Percentiles rank a stretch among this genome's conserved stretches.
phyloP scores from a whole-genome alignment of 1,284 basidiomycete species.

The Ustilago trichophora region DNA sequence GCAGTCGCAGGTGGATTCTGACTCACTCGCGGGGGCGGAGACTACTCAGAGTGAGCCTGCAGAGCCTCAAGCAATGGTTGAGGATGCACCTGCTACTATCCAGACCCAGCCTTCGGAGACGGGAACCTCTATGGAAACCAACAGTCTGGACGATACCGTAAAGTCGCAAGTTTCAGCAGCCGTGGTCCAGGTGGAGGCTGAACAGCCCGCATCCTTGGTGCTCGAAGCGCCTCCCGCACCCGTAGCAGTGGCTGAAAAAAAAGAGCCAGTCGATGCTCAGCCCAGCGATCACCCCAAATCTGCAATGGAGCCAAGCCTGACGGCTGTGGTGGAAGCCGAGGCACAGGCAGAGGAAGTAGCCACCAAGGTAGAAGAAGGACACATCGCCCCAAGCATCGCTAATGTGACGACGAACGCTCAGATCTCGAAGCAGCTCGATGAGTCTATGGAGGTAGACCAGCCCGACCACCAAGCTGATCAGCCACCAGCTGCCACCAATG shows the following conservation, averaged over 20 bases:
- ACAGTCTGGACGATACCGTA: too few species aligned
- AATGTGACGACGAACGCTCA: conserved; percentile 1
- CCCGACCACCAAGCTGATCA: neutral
- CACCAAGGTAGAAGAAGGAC: neutral
- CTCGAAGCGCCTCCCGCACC: neutral
- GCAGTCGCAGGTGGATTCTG: neutral
- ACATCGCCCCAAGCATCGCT: conserved; percentile 1
- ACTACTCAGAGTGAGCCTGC: too few species aligned
- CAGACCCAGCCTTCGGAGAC: too few species aligned
- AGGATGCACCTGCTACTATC: too few species aligned
- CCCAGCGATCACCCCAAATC: too few species aligned
- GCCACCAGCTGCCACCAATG: neutral
- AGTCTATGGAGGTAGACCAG: neutral
- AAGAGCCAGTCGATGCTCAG: neutral
- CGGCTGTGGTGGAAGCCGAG: too few species aligned
- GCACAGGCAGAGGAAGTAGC: neutral
- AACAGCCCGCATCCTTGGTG: too few species aligned
- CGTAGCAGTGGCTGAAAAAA: neutral
- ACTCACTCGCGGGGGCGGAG: neutral
- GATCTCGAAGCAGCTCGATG: neutral
- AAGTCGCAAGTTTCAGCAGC: too few species aligned
- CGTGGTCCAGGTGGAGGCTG: too few species aligned
- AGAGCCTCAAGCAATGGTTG: neutral
- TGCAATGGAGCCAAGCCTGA: too few species aligned
- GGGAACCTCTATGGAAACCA: too few species aligned